Evolutionary conservation across 192 early-diverging fungal genomes (phyloP).

Genomic region (Thoreauomyces humboldtii): DNA sequence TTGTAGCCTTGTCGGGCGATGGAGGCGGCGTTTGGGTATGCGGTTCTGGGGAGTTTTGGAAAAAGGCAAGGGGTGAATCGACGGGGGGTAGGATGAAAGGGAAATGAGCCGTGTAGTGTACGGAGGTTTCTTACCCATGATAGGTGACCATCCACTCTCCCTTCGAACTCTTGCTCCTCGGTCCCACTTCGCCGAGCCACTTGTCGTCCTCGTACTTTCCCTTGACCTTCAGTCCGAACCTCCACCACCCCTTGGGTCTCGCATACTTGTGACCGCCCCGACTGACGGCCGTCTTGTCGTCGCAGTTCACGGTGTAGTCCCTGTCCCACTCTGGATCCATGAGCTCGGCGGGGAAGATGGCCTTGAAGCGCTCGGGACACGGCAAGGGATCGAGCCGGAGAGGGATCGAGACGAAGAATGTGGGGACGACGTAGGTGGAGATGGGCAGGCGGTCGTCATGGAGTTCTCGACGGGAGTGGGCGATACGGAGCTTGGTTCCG

Average conservation of each 20-base stretch:
- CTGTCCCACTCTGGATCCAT: constrained; percentile 17
- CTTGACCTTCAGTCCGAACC: constrained; percentile 17
- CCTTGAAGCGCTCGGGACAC: not conserved
- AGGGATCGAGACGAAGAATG: not conserved
- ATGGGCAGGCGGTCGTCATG: not conserved
- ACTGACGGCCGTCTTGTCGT: no score
- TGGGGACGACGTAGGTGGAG: not conserved
- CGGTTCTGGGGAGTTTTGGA: not conserved
- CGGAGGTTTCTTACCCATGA: constrained; percentile 2
- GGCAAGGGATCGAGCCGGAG: constrained; percentile 1
- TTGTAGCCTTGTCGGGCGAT: constrained; percentile 15
- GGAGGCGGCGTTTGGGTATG: constrained; percentile 1
- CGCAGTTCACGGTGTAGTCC: not conserved
- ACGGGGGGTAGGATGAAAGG: not conserved
- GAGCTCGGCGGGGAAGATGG: constrained; percentile 1
- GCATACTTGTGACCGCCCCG: constrained; percentile 4
- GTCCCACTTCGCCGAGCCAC: constrained; percentile 15
- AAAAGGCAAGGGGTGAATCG: not conserved
- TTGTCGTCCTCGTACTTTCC: constrained; percentile 14
- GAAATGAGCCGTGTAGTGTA: not conserved
- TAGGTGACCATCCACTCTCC: constrained; percentile 21
- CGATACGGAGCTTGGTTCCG: not conserved
- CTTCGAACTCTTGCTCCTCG: not conserved
- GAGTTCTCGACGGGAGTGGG: not conserved
- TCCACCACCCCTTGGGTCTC: constrained; percentile 12